Evolutionary conservation across 768 basidiomycete species (phyloP).

Genomic region (Russula emetica): DNA sequence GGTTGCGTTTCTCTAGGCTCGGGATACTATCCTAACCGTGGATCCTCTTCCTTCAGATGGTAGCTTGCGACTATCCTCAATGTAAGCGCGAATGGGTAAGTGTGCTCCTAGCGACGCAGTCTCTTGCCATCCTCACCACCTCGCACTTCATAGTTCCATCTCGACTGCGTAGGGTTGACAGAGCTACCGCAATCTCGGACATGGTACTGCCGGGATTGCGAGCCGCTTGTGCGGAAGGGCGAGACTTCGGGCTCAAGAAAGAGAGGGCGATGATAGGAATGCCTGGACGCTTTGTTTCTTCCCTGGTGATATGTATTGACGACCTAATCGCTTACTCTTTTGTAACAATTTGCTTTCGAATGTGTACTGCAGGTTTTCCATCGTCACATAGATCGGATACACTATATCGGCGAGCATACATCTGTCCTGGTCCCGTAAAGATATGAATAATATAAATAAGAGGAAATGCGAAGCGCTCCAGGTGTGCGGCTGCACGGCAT

Average conservation of each 20-base stretch:
- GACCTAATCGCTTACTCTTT: not conserved
- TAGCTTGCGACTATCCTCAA: conserved; percentile 70
- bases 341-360: conserved; percentile 7
- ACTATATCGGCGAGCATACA: not conserved
- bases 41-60: conserved; percentile 54
- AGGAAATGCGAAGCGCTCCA: not conserved
- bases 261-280: conserved; percentile 34
- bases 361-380: not conserved
- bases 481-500: too few species aligned
- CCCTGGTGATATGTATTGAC: not conserved
- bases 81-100: conserved; percentile 84
- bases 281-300: not conserved
- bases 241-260: conserved; percentile 31
- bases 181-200: conserved; percentile 50
- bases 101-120: conserved; percentile 15
- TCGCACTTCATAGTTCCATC: conserved; percentile 56
- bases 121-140: not conserved
- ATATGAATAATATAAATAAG: not conserved
- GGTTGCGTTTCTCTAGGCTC: conserved; percentile 28
- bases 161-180: conserved; percentile 58
- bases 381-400: not conserved
- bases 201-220: conserved; percentile 73
- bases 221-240: conserved; percentile 31
- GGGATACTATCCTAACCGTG: not conserved
- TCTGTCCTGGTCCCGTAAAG: not conserved